Conservation (phyloP, 1,284 basidiomycete species). For the Butyriboletus appendiculatus region DNA sequence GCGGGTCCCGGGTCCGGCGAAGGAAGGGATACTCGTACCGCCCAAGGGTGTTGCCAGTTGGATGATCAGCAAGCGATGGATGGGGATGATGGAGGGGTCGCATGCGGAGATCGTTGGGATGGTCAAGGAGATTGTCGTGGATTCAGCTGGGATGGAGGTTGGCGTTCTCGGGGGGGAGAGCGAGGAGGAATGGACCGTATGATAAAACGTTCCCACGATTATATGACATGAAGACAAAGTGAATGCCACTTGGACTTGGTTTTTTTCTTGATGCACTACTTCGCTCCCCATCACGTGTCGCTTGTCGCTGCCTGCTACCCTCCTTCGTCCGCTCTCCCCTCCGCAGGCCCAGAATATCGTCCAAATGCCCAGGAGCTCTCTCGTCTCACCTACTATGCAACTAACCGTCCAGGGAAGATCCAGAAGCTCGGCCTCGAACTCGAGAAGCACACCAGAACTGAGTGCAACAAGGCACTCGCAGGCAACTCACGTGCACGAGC, state of each 20-base stretch:
- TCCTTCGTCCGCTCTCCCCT: constrained; percentile 72
- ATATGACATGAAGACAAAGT: too few relatives aligned
- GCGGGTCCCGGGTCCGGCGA: constrained; percentile 53
- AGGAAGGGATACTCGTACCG: constrained; percentile 59
- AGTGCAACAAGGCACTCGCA: constrained; percentile 66
- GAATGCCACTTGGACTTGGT: too few relatives aligned
- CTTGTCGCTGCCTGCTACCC: constrained; percentile 94
- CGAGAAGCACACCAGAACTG: constrained; percentile 72
- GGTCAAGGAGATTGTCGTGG: constrained; percentile 45
- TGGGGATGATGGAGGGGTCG: constrained; percentile 39
- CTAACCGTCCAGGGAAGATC: constrained; percentile 88
- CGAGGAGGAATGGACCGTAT: constrained; percentile 37
- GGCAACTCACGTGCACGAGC: constrained; percentile 81
- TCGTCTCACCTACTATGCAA: constrained; percentile 90
- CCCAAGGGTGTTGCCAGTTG: constrained; percentile 64
- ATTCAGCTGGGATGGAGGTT: constrained; percentile 51
- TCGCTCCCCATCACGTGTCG: constrained; percentile 84
- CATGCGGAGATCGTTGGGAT: constrained; percentile 48
- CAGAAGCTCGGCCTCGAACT: constrained; percentile 85
- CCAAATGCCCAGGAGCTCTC: constrained; percentile 92
- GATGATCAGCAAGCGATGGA: constrained; percentile 75
- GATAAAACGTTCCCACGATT: constrained; percentile 13
- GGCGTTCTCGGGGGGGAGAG: constrained; percentile 57
- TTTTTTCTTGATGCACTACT: constrained; percentile 45
- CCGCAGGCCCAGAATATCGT: constrained; percentile 77